Percentiles rank a stretch among this genome's conserved stretches.
phyloP scores from a whole-genome alignment of 2,329 filamentous ascomycete species.

The Talaromyces sp. region DNA sequence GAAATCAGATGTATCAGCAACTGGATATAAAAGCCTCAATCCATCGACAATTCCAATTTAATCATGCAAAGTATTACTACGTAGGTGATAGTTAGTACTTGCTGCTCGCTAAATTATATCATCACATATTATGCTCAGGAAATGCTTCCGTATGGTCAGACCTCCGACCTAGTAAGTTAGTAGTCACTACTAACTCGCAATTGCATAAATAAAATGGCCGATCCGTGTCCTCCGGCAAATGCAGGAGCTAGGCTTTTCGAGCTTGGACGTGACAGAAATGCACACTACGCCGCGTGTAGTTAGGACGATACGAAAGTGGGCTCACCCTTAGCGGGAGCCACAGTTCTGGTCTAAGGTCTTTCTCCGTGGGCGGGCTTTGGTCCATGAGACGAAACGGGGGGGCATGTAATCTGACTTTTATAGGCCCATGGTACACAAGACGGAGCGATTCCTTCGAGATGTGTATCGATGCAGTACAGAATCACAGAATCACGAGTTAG shows the following conservation, averaged over 20 bases:
- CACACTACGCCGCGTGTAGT: neutral
- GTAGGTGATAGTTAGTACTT: neutral
- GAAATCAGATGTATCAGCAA: neutral
- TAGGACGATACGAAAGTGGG: neutral
- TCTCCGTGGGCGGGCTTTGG: neutral
- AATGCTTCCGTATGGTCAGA: slow-evolving; percentile 6
- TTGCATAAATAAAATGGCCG: neutral
- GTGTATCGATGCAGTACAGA: neutral
- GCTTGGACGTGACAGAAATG: slow-evolving; percentile 2
- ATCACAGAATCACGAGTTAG: neutral
- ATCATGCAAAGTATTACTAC: no score
- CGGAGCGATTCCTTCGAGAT: neutral
- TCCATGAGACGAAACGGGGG: neutral
- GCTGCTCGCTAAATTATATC: neutral
- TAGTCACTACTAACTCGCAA: no score
- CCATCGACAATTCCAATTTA: no score
- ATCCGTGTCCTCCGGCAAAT: neutral
- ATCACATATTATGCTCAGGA: neutral
- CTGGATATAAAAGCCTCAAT: neutral
- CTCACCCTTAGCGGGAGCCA: neutral
- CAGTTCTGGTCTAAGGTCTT: neutral
- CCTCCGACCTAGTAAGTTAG: neutral
- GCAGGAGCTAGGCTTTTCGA: neutral
- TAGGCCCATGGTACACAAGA: neutral
- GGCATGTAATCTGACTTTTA: neutral